Evolutionary conservation across 2,329 filamentous ascomycete genomes (phyloP).

Genomic region (Fusarium continuum): DNA sequence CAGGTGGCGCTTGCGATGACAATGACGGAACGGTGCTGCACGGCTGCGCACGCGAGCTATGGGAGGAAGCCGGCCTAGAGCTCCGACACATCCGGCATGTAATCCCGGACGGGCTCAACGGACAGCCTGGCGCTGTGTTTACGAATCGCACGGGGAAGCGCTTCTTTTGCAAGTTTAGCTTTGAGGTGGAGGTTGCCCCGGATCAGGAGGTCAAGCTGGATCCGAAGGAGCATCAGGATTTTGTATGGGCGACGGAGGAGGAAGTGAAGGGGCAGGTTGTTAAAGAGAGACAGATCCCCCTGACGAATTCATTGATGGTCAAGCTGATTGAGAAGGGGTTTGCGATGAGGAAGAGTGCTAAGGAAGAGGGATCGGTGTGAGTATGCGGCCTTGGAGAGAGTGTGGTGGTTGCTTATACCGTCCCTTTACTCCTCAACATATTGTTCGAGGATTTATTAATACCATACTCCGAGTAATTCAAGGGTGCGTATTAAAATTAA

Average conservation of each 20-base stretch:
- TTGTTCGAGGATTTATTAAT: too few relatives aligned
- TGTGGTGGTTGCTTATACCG: too few relatives aligned
- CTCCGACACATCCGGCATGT: conserved; percentile 43
- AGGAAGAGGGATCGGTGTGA: background rate
- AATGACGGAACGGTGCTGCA: conserved; percentile 54
- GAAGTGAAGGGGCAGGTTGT: conserved; percentile 46
- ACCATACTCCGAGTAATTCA: background rate
- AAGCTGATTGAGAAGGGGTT: conserved; percentile 47
- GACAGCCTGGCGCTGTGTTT: conserved; percentile 43
- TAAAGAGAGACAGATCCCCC: conserved; percentile 44
- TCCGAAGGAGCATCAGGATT: conserved; percentile 54
- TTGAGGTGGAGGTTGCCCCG: conserved; percentile 49
- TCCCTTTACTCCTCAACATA: too few relatives aligned
- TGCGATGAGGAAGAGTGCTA: conserved; percentile 34
- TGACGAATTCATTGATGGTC: conserved; percentile 45
- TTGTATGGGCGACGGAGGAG: conserved; percentile 52
- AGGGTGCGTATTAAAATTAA: background rate
- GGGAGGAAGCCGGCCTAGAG: conserved; percentile 57
- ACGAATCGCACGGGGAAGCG: conserved; percentile 47
- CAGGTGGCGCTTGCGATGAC: conserved; percentile 58
- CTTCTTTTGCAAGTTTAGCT: conserved; percentile 48
- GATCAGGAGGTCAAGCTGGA: conserved; percentile 47
- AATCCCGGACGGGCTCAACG: conserved; percentile 42
- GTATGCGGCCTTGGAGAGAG: background rate
- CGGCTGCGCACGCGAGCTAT: conserved; percentile 58